phyloP scores from a whole-genome alignment of 805 yeast genomes.

The Hanseniaspora occidentalis region DNA sequence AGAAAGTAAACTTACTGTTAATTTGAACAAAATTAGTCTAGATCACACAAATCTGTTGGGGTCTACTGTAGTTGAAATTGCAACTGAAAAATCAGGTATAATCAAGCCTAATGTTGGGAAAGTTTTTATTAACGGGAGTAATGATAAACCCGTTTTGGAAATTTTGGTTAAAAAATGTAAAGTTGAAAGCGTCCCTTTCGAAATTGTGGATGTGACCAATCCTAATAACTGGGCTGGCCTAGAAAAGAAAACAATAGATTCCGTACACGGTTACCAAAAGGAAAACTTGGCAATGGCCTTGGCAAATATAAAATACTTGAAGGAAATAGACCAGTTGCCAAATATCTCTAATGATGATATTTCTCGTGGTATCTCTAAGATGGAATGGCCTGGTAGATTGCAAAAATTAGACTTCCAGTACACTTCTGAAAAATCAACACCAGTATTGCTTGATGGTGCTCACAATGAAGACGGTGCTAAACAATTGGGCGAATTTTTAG shows the following conservation, averaged over 20 bases:
- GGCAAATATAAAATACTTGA: slow-evolving; percentile 32
- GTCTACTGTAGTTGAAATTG: slow-evolving; percentile 47
- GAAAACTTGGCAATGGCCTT: slow-evolving; percentile 62
- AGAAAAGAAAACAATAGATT: slow-evolving; percentile 34
- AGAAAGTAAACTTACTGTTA: slow-evolving; percentile 44
- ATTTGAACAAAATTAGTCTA: slow-evolving; percentile 71
- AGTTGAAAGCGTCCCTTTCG: slow-evolving; percentile 19
- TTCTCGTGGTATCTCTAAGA: slow-evolving; percentile 37
- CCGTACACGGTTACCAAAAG: slow-evolving; percentile 62
- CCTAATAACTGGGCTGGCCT: slow-evolving; percentile 19
- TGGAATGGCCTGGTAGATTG: slow-evolving; percentile 82
- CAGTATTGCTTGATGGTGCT: slow-evolving; percentile 73
- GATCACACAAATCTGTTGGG: slow-evolving; percentile 82
- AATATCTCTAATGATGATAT: slow-evolving; percentile 23
- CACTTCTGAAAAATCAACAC: slow-evolving; percentile 15
- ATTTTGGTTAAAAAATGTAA: slow-evolving; percentile 31
- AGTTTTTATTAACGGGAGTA: slow-evolving; percentile 62
- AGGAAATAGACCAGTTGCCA: slow-evolving; percentile 18
- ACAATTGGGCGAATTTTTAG: slow-evolving; percentile 49
- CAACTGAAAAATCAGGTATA: slow-evolving; percentile 78
- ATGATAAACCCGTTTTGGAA: slow-evolving; percentile 36
- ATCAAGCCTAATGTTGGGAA: slow-evolving; percentile 42
- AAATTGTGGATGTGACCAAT: slow-evolving; percentile 10
- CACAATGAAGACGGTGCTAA: slow-evolving; percentile 79
- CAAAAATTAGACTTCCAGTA: slow-evolving; percentile 34